Conservation (phyloP, 2,329 filamentous ascomycete genomes). For the Fonsecaea pedrosoi region DNA sequence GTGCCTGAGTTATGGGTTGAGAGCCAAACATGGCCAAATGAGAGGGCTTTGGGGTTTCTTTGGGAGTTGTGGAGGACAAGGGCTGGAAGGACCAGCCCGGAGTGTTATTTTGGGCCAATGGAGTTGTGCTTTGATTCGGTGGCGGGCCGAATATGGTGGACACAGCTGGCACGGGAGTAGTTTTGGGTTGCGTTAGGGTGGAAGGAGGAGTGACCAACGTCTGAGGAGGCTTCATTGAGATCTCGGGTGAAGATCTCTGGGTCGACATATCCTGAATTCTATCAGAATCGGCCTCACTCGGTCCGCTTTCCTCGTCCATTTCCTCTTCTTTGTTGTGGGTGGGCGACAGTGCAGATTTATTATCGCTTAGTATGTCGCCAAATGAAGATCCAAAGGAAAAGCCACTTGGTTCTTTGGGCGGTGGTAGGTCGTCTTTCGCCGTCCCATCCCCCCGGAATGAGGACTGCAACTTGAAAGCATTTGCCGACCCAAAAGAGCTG, state of each 20-base stretch:
- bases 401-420: slow-evolving; percentile 43
- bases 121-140: slow-evolving; percentile 38
- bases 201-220: slow-evolving; percentile 39
- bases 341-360: slow-evolving; percentile 32
- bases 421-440: slow-evolving; percentile 49
- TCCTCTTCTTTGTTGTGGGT: slow-evolving; percentile 42
- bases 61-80: slow-evolving; percentile 39
- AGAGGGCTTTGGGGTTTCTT: slow-evolving; percentile 41
- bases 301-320: slow-evolving; percentile 39
- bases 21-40: slow-evolving; percentile 45
- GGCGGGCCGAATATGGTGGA: slow-evolving; percentile 46
- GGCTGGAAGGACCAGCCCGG: slow-evolving; percentile 39
- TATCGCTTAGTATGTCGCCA: slow-evolving; percentile 48
- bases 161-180: slow-evolving; percentile 44
- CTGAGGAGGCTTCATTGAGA: slow-evolving; percentile 22
- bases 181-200: slow-evolving; percentile 37
- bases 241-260: slow-evolving; percentile 16
- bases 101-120: slow-evolving; percentile 42
- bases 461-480: slow-evolving; percentile 52
- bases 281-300: slow-evolving; percentile 27
- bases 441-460: slow-evolving; percentile 54
- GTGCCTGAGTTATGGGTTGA: slow-evolving; percentile 40
- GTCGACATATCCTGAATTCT: slow-evolving; percentile 25
- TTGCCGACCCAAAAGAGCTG: slow-evolving; percentile 28
- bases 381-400: slow-evolving; percentile 51